Conservation (phyloP, 2,329 filamentous ascomycete species). For the Ceratocystis lukuohia region DNA sequence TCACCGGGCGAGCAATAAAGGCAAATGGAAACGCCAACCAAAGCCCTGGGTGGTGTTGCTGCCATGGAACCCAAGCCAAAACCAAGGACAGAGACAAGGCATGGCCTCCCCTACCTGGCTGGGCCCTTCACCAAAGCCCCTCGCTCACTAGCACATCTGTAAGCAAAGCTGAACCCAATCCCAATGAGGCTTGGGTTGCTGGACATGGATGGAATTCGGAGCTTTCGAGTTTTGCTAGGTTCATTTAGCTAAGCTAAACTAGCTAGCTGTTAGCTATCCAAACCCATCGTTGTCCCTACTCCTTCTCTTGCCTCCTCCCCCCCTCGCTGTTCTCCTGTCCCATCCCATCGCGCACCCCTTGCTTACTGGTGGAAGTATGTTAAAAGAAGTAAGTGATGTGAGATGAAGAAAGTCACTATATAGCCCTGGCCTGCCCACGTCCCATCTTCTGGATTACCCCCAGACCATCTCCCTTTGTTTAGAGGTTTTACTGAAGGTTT, state of each 20-base stretch:
- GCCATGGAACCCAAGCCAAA: neutral
- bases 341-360: neutral
- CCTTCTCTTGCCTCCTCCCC: neutral
- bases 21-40: no score
- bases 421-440: constrained; percentile 1
- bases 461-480: neutral
- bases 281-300: neutral
- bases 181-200: neutral
- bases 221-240: neutral
- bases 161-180: constrained; percentile 3
- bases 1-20: no score
- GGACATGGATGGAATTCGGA: neutral
- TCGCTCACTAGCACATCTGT: neutral
- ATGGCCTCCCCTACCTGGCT: neutral
- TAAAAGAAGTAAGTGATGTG: constrained; percentile 2
- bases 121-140: neutral
- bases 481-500: neutral
- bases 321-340: neutral
- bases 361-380: neutral
- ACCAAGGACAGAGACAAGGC: neutral
- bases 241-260: neutral
- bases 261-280: neutral
- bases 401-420: constrained; percentile 6
- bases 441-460: neutral
- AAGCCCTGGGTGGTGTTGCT: neutral